Evolutionary conservation across 1,284 basidiomycete species (phyloP).

Genomic region (Papiliotrema terrestris): DNA sequence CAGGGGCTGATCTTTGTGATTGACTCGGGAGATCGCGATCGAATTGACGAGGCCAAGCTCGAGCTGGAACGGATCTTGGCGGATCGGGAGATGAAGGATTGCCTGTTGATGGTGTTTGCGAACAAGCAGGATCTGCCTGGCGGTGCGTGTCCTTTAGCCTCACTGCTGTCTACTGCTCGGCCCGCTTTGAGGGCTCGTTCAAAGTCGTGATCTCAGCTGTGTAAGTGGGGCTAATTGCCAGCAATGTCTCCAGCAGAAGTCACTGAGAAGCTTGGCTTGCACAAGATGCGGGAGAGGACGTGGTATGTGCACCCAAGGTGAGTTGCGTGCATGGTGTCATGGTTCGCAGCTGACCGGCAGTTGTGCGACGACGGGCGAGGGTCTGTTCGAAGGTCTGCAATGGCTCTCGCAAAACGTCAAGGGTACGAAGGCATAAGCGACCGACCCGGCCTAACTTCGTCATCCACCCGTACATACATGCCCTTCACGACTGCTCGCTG

Average conservation of each 20-base stretch:
- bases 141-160: constrained; percentile 56
- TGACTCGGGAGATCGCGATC: constrained; percentile 77
- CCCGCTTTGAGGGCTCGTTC: too few species aligned
- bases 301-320: constrained; percentile 99
- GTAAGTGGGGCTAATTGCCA: constrained; percentile 37
- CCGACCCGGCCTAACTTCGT: too few species aligned
- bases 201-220: too few species aligned
- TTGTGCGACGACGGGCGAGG: constrained; percentile 93
- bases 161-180: too few species aligned
- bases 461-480: too few species aligned
- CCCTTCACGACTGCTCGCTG: too few species aligned
- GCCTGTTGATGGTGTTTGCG: constrained; percentile 92
- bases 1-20: constrained; percentile 60
- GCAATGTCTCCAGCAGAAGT: constrained; percentile 99
- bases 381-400: constrained; percentile 89
- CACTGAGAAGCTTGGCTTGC: constrained; percentile 92
- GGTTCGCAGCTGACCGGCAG: constrained; percentile 48
- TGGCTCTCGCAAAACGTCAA: constrained; percentile 97
- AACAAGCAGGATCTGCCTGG: constrained; percentile 99
- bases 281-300: constrained; percentile 92
- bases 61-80: constrained; percentile 95
- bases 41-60: constrained; percentile 94
- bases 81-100: constrained; percentile 98
- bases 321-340: constrained; percentile 25
- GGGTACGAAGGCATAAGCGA: constrained; percentile 39